A percentile compares a stretch with the other conserved stretches of the same genome.
These are phyloP conservation scores for Candida gorgasii DNA, from an alignment of 805 yeast genomes.

Conservation along the genomic window DNA sequence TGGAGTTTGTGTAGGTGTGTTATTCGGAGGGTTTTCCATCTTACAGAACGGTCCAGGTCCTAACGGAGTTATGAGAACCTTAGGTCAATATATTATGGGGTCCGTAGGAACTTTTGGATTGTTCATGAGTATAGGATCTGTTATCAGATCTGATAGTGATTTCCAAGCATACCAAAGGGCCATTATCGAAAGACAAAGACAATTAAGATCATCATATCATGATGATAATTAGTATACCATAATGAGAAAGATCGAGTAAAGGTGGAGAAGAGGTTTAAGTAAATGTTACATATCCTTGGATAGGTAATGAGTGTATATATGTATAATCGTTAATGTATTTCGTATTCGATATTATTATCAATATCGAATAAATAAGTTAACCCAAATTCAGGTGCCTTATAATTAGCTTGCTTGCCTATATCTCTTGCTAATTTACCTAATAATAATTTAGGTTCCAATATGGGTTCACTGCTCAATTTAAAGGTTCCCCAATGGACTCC, in stretches of 20 bases:
- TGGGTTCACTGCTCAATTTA: conserved; percentile 83
- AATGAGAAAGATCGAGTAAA: no score
- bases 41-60: conserved; percentile 97
- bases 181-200: conserved; percentile 30
- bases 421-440: conserved; percentile 52
- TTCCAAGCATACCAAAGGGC: conserved; percentile 31
- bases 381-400: conserved; percentile 75
- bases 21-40: conserved; percentile 92
- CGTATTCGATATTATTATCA: conserved; percentile 15
- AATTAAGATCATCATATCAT: conserved; percentile 8
- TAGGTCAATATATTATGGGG: conserved; percentile 95
- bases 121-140: conserved; percentile 95
- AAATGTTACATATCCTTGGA: no score
- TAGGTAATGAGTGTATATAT: conserved; percentile 1
- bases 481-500: conserved; percentile 99
- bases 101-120: conserved; percentile 96
- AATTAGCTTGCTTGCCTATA: conserved; percentile 36
- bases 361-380: conserved; percentile 58
- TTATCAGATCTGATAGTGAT: conserved; percentile 71
- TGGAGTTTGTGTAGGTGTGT: conserved; percentile 92
- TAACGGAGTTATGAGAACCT: conserved; percentile 91
- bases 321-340: conserved; percentile 7
- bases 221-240: conserved; percentile 1
- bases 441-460: conserved; percentile 73
- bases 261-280: no score